Conservation (phyloP, 306 rosid genomes). For the Luffa acutangula region DNA sequence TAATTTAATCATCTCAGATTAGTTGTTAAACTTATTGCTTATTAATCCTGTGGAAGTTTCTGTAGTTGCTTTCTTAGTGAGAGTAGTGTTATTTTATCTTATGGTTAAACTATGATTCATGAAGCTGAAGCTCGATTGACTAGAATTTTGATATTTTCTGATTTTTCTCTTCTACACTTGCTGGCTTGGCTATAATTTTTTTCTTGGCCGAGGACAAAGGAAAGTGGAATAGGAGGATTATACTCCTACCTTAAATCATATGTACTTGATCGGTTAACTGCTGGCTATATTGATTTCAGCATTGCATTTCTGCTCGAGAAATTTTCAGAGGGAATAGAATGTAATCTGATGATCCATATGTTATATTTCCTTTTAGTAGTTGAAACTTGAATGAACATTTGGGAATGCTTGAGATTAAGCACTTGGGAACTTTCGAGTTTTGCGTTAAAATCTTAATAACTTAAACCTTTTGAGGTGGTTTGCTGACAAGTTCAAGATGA, state of each 20-base stretch:
- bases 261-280: neutral
- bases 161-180: neutral
- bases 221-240: neutral
- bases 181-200: neutral
- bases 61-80: neutral
- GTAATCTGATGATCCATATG: neutral
- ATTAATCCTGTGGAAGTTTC: neutral
- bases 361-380: neutral
- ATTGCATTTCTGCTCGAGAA: neutral
- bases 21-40: neutral
- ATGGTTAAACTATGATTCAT: neutral
- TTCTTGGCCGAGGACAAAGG: no score
- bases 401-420: no score
- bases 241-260: neutral
- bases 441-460: no score
- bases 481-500: neutral
- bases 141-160: neutral
- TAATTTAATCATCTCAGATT: neutral
- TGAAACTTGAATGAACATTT: no score
- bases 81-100: neutral
- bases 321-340: neutral
- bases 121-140: neutral
- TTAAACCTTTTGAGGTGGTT: neutral
- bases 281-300: no score
- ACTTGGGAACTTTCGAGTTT: no score